phyloP scores from a whole-genome alignment of 495 filamentous ascomycete species.

The Astrocystis sublimbata region DNA sequence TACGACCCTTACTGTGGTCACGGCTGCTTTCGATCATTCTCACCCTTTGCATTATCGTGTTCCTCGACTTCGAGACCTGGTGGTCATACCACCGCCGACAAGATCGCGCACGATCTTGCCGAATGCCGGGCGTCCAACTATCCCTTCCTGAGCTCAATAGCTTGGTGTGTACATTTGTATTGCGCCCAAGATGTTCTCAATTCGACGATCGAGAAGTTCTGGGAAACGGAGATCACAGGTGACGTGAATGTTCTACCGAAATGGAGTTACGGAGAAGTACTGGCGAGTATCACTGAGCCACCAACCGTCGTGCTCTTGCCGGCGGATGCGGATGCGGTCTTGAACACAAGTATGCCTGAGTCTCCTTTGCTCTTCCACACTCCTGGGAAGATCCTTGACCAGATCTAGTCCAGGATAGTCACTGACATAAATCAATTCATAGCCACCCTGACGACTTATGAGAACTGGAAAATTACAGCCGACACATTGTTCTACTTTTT shows the following conservation, averaged over 20 bases:
- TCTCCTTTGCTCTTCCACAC: background rate
- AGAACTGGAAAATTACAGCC: background rate
- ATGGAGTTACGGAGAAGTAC: background rate
- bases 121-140: background rate
- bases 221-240: background rate
- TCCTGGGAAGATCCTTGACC: background rate
- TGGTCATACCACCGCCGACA: background rate
- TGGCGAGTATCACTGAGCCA: background rate
- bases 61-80: background rate
- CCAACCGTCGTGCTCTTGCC: background rate
- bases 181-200: background rate
- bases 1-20: constrained; percentile 3
- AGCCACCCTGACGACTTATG: background rate
- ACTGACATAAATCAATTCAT: background rate
- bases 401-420: background rate
- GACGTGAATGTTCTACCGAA: background rate
- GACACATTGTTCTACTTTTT: background rate
- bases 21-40: constrained; percentile 4
- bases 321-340: background rate
- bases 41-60: background rate
- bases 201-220: background rate
- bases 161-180: background rate
- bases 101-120: background rate
- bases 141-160: background rate
- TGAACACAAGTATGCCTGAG: background rate